Evolutionary conservation across 1,284 basidiomycete genomes (phyloP), one percentile per base, ranked within the genome.

Genomic region (Meira nashicola): DNA sequence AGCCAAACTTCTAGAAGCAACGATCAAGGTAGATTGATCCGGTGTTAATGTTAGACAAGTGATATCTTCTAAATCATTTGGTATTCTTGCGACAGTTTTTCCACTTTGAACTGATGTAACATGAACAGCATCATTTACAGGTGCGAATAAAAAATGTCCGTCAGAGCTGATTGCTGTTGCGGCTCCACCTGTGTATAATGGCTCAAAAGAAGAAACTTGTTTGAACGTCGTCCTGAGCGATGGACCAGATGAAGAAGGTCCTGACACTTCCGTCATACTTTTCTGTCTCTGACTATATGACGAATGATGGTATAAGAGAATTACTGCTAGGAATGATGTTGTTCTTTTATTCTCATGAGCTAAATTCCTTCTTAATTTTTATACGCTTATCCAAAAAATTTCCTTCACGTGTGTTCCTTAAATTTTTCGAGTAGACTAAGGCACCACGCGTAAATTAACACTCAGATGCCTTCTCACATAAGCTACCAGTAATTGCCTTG

Each of bases 121-220:
- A 17, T 94, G 76, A 1, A 89, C 87, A 64, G 92, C 87, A 72
- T 95, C 90, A 54, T 86, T 87, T 52, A 97, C 85, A 63, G 91
- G 92, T 38, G 91, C 90, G 56, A 93, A 84, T 33, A 97, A 83
- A 78, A 83, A 86, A 51, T 81, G 81, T 47, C 90, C 92, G 82
- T 96, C 90, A 56, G 82, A 80, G 4, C 89, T 87, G 46, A 92
- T 81, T 10, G 90, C 85, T 5, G 48, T 48, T 39, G 92, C 86
- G 7, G 73, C 64, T 3, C 74, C 75, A 10, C 75, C 75, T n/a
- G 74, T 74, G 62, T 74, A 77, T 58, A 76, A 75, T 1, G 76
- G 72, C 48, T 70, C 65, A 47, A 77, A 62, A 14, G 66, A 38
- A 12, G 65, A 53, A 6, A 53, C 52, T 52, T 67, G 2, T 5